These are phyloP conservation scores for Fusarium sp. DNA, from an alignment of 2,329 filamentous ascomycete genomes.

Conservation along the genomic window DNA sequence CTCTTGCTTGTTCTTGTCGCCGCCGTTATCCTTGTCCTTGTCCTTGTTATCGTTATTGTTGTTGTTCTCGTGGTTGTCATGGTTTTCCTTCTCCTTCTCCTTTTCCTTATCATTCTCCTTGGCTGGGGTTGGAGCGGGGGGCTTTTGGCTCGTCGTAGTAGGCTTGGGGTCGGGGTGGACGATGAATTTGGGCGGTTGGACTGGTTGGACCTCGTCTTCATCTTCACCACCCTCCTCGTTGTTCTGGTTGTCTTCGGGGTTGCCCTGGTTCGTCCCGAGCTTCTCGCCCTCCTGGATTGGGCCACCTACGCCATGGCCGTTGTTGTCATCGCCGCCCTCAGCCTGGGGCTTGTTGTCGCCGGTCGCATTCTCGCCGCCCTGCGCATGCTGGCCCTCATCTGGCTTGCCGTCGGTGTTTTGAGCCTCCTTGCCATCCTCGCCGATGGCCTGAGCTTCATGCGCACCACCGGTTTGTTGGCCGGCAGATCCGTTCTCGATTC, in stretches of 20 bases:
- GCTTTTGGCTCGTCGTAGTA: neutral
- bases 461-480: constrained; percentile 12
- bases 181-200: neutral
- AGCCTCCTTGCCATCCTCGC: constrained; percentile 16
- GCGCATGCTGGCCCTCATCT: neutral
- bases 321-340: constrained; percentile 7
- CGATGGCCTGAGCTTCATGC: constrained; percentile 16
- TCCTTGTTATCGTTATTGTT: neutral
- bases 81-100: constrained; percentile 6
- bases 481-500: constrained; percentile 13
- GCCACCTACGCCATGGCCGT: constrained; percentile 1
- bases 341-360: neutral
- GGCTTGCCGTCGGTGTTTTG: neutral
- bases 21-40: neutral
- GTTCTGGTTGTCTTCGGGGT: neutral
- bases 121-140: neutral
- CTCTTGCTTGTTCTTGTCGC: neutral
- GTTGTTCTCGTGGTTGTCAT: neutral
- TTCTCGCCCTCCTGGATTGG: constrained; percentile 1
- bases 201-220: constrained; percentile 4
- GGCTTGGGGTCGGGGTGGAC: neutral
- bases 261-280: constrained; percentile 1
- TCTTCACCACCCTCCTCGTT: neutral
- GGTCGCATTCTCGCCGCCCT: neutral
- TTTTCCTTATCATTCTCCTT: neutral